These are phyloP conservation scores for Trichoderma breve DNA, from an alignment of 2,329 filamentous ascomycete genomes.

Conservation along the genomic window DNA sequence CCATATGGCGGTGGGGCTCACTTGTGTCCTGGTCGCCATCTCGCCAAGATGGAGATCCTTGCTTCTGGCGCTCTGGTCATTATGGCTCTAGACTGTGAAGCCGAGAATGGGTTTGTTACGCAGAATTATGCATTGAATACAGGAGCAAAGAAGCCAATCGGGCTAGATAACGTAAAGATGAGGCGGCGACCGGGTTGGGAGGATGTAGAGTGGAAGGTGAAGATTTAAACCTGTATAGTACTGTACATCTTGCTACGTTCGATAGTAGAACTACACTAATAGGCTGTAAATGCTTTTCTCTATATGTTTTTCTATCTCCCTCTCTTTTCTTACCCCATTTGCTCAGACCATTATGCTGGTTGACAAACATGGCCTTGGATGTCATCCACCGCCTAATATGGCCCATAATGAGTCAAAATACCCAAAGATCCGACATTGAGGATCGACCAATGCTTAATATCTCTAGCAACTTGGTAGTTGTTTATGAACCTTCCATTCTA, in stretches of 20 bases:
- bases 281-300: neutral
- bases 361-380: neutral
- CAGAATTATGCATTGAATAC: neutral
- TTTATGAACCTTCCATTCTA: too few species aligned
- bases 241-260: neutral
- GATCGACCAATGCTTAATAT: too few species aligned
- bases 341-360: neutral
- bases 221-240: neutral
- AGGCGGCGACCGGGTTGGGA: neutral
- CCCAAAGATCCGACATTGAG: too few species aligned
- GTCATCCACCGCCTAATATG: too few species aligned
- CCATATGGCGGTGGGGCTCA: conserved; percentile 8
- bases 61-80: neutral
- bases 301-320: neutral
- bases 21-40: conserved; percentile 4
- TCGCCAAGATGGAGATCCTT: conserved; percentile 8
- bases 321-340: neutral
- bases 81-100: neutral
- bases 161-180: neutral
- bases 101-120: neutral
- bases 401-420: too few species aligned
- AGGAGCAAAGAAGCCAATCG: neutral
- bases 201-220: neutral
- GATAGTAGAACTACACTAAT: neutral
- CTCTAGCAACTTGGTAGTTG: too few species aligned